These are phyloP conservation scores for Colletotrichum caudatum DNA, from an alignment of 2,329 filamentous ascomycete genomes.

Conservation along the genomic window DNA sequence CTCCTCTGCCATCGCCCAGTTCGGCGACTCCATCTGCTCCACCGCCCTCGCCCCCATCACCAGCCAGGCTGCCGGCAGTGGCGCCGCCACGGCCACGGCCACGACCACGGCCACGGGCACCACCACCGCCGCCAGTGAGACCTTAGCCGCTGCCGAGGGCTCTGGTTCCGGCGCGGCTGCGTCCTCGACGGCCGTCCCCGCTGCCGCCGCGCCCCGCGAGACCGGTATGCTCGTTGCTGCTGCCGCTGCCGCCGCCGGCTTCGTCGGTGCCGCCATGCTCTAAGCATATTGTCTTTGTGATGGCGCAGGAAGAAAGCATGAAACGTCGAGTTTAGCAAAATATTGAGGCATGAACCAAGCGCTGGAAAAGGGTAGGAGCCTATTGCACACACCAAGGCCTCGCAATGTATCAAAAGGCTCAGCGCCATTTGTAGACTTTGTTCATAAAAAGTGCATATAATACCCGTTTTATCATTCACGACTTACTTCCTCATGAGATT, in stretches of 20 bases:
- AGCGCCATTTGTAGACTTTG: neutral
- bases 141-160: neutral
- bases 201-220: conserved; percentile 31
- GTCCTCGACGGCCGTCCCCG: conserved; percentile 8
- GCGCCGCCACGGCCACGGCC: neutral
- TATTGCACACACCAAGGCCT: neutral
- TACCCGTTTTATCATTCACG: neutral
- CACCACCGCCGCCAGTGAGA: neutral
- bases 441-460: neutral
- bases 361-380: neutral
- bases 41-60: conserved; percentile 19
- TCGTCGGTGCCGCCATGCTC: conserved; percentile 33
- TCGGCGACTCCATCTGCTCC: conserved; percentile 21
- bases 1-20: conserved; percentile 9
- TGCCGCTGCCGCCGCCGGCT: conserved; percentile 25
- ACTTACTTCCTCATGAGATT: neutral
- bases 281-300: neutral
- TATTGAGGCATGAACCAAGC: neutral
- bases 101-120: neutral
- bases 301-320: neutral
- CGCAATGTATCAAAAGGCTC: neutral
- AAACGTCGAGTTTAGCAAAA: neutral
- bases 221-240: conserved; percentile 34
- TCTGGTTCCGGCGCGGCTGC: conserved; percentile 1
- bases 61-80: neutral